phyloP scores from a whole-genome alignment of 2,329 filamentous ascomycete genomes.

The Botrytis cinerea region DNA sequence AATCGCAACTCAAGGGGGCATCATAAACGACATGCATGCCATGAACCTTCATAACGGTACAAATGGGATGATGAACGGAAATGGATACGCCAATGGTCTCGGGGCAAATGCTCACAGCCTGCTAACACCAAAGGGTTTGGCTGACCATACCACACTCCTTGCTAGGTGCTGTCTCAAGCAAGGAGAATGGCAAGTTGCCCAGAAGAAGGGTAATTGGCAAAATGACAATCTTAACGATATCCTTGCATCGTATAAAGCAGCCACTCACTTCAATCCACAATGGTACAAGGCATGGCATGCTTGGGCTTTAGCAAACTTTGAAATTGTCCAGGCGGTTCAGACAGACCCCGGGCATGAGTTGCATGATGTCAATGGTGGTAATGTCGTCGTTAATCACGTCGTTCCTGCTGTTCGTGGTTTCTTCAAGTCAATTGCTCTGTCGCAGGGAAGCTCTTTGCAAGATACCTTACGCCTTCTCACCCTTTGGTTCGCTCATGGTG shows the following conservation, averaged over 20 bases:
- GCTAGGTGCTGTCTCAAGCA: slow-evolving; percentile 96
- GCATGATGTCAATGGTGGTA: slow-evolving; percentile 56
- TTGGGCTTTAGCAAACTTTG: slow-evolving; percentile 97
- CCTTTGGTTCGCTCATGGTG: slow-evolving; percentile 94
- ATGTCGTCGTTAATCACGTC: slow-evolving; percentile 79
- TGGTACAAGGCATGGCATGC: slow-evolving; percentile 99
- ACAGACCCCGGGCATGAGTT: slow-evolving; percentile 34
- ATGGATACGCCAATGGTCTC: slow-evolving; percentile 41
- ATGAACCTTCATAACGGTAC: slow-evolving; percentile 44
- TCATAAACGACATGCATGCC: slow-evolving; percentile 39
- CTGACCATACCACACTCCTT: slow-evolving; percentile 70
- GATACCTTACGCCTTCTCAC: slow-evolving; percentile 91
- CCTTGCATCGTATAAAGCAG: slow-evolving; percentile 84
- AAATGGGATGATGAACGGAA: slow-evolving; percentile 48
- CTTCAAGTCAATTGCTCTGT: slow-evolving; percentile 94
- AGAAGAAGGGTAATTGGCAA: slow-evolving; percentile 88
- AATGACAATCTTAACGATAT: slow-evolving; percentile 85
- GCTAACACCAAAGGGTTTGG: slow-evolving; percentile 48
- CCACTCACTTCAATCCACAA: slow-evolving; percentile 88
- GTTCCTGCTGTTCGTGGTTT: slow-evolving; percentile 95
- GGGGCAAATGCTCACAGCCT: slow-evolving; percentile 42
- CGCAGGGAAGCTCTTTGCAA: slow-evolving; percentile 88
- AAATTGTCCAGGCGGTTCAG: slow-evolving; percentile 82
- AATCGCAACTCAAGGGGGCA: slow-evolving; percentile 37
- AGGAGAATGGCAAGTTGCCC: slow-evolving; percentile 89